These are phyloP conservation scores for Psidium friedrichsthalianum DNA, from an alignment of 345 rosid genomes.

Conservation along the genomic window DNA sequence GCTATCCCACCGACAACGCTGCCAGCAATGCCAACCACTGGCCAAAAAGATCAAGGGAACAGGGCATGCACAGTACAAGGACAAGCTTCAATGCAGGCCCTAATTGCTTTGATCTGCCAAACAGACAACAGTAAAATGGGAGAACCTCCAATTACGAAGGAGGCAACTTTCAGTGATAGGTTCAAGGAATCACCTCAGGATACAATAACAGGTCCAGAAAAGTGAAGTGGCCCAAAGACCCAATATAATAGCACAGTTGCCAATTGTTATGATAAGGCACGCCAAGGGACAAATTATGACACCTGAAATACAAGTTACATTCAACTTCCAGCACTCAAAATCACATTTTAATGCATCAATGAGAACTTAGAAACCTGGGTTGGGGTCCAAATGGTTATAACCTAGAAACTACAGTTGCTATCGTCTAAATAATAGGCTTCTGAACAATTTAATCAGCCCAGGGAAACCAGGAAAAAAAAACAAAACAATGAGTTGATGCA, in stretches of 20 bases:
- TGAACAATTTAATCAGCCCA: background rate
- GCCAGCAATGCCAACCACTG: constrained; percentile 47
- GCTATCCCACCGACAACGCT: constrained; percentile 56
- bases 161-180: background rate
- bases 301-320: constrained; percentile 29
- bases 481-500: background rate
- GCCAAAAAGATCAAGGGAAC: constrained; percentile 46
- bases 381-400: background rate
- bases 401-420: background rate
- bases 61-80: constrained; percentile 49
- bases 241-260: constrained; percentile 58
- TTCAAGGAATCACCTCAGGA: constrained; percentile 39
- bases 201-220: constrained; percentile 54
- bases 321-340: background rate
- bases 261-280: constrained; percentile 52
- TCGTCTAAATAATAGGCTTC: background rate
- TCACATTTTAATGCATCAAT: background rate
- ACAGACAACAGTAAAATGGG: constrained; percentile 1
- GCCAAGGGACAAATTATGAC: constrained; percentile 54
- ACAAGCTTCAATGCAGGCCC: constrained; percentile 81
- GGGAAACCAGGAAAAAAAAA: background rate
- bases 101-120: constrained; percentile 54
- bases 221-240: constrained; percentile 62
- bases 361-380: background rate
- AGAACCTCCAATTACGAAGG: background rate